Conservation (phyloP, 305 asterid species). For the Stenogyne calaminthoides region DNA sequence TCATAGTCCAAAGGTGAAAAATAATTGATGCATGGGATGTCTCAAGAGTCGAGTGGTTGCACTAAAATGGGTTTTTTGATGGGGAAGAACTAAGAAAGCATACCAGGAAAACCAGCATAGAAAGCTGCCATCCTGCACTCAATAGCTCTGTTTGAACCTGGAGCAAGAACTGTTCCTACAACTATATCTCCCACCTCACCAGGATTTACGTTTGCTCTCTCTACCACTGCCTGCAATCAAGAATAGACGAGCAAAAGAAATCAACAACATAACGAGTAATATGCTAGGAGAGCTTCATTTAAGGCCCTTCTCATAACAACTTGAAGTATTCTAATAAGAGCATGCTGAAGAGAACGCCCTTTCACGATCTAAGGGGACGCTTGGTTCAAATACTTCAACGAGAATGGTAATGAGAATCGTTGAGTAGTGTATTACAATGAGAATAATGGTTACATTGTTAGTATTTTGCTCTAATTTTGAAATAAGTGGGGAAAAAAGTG, state of each 20-base stretch:
- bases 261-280: conserved; percentile 2
- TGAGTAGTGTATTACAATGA: too few relatives aligned
- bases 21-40: neutral
- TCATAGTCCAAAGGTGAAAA: neutral
- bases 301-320: too few relatives aligned
- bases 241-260: neutral
- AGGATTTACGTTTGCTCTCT: conserved; percentile 69
- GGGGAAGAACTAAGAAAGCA: neutral
- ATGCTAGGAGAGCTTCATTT: too few relatives aligned
- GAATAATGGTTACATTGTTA: too few relatives aligned
- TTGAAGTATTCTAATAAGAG: neutral
- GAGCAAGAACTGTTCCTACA: conserved; percentile 87
- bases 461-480: too few relatives aligned
- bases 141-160: conserved; percentile 78
- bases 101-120: conserved; percentile 96
- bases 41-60: neutral
- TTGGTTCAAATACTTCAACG: too few relatives aligned
- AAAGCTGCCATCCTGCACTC: conserved; percentile 95
- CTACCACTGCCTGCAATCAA: conserved; percentile 65
- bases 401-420: too few relatives aligned
- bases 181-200: conserved; percentile 89
- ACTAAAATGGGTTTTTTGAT: neutral
- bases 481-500: too few relatives aligned
- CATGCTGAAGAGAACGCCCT: neutral
- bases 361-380: neutral